Base-by-base conservation (phyloP, 2,329 filamentous ascomycete genomes). In the Cladosporium sp. region DNA sequence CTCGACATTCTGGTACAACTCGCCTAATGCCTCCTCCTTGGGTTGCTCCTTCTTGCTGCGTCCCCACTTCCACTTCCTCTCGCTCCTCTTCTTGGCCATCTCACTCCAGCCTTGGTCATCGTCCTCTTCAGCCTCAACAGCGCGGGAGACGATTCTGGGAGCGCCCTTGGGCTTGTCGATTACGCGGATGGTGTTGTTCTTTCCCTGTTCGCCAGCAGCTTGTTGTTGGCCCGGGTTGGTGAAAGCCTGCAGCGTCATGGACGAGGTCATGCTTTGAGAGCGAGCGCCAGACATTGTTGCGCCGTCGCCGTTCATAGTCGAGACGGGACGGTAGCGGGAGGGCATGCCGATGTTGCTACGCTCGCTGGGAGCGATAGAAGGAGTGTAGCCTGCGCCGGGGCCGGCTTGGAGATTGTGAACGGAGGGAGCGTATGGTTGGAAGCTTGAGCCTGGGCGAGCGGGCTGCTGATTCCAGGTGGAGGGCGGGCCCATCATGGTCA, bases 311-410 rank as follows among this genome's bases (percentile, higher is more conserved):
- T 45, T 34, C 54, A 56, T 56, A n/a, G 58, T 61, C 51, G 17
- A 88, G 87, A 97, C 93, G 1, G 94, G 92, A 47, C 94, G 85
- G 75, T 99, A 99, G 45, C 94, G 86, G 34, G 90, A 88, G 8
- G 94, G 92, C 55, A 96, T 82, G 15, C 94, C 94, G 61, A 97
- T 80, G 72, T 95, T 97, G 80, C 92, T 97, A 61, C 94, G 88
- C 76, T 97, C 94, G 5, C 91, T 96, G 1, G 94, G 94, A 2
- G 94, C 93, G 65, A 99, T 96, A 0, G 93, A 97, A 1, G 92
- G 86, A 1, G 92, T 84, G 74, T 97, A 97, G 8, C 84, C 86
- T 49, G 77, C 66, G 39, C 67, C 68, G 69, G 72, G 61, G 25
- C 68, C 63, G 67, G 76, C 49, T 70, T 74, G 60, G 65, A 73